phyloP scores from a whole-genome alignment of 2,329 filamentous ascomycete species.

The Escovopsis weberi region DNA sequence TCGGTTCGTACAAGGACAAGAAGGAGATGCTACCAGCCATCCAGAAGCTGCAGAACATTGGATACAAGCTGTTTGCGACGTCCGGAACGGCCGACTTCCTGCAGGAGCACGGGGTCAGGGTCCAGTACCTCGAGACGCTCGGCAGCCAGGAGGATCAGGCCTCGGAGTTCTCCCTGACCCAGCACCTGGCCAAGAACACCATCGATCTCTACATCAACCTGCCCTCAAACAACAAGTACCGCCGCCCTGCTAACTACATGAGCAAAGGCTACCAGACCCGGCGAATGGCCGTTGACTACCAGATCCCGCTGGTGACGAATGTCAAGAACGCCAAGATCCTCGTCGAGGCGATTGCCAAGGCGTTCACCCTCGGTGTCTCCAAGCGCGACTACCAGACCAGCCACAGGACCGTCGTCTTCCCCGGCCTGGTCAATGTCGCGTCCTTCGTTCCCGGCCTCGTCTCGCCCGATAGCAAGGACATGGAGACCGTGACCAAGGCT shows the following conservation, averaged over 20 bases:
- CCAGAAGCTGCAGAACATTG: conserved; percentile 74
- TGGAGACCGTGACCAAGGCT: conserved; percentile 55
- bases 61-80: conserved; percentile 92
- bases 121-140: conserved; percentile 87
- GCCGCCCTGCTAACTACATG: conserved; percentile 95
- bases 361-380: conserved; percentile 72
- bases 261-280: conserved; percentile 93
- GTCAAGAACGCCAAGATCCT: conserved; percentile 98
- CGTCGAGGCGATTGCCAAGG: conserved; percentile 81
- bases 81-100: conserved; percentile 94
- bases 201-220: conserved; percentile 99
- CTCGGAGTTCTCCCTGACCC: conserved; percentile 90
- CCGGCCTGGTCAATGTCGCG: conserved; percentile 65
- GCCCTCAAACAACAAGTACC: conserved; percentile 96
- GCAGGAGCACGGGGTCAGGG: conserved; percentile 78
- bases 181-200: conserved; percentile 93
- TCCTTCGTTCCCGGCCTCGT: conserved; percentile 65
- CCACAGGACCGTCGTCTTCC: conserved; percentile 58
- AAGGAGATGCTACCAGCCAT: conserved; percentile 92
- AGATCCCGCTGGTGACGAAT: conserved; percentile 93
- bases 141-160: conserved; percentile 63
- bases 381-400: conserved; percentile 87
- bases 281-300: conserved; percentile 94
- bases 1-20: conserved; percentile 97
- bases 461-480: conserved; percentile 47